Conservation (phyloP, 352 stramenopile species). For the Phytophthora uliginosa region DNA sequence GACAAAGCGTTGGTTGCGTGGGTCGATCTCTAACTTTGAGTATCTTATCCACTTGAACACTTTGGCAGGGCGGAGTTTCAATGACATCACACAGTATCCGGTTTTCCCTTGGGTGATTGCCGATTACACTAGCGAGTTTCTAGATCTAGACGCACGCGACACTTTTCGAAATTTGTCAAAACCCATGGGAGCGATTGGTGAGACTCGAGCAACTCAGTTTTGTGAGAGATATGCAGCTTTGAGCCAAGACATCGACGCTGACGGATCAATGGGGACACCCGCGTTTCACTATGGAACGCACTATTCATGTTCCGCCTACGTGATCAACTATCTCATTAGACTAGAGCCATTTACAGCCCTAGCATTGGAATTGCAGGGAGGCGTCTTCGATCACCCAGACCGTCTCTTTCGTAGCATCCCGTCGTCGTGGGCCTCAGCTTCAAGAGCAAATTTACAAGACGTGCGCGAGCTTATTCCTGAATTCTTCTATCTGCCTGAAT, state of each 20-base stretch:
- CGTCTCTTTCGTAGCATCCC: constrained; percentile 97
- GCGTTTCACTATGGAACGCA: constrained; percentile 98
- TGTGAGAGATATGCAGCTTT: constrained; percentile 84
- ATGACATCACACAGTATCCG: constrained; percentile 99
- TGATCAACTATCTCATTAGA: constrained; percentile 98
- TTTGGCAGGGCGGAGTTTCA: constrained; percentile 96
- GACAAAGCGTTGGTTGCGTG: constrained; percentile 80
- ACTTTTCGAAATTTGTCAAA: constrained; percentile 95
- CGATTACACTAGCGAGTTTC: constrained; percentile 88
- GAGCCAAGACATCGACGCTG: constrained; percentile 48
- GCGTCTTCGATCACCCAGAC: constrained; percentile 96
- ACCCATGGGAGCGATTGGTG: constrained; percentile 94
- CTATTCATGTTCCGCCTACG: constrained; percentile 97
- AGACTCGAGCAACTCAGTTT: constrained; percentile 88
- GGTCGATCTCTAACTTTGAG: constrained; percentile 93
- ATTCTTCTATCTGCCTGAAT: constrained; percentile 86
- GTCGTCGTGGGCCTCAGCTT: constrained; percentile 96
- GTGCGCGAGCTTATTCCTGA: constrained; percentile 86
- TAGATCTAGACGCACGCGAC: constrained; percentile 84
- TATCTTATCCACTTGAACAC: constrained; percentile 98
- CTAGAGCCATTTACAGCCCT: constrained; percentile 90
- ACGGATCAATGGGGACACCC: constrained; percentile 70
- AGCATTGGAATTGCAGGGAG: constrained; percentile 73
- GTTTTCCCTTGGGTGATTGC: constrained; percentile 97
- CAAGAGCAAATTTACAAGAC: constrained; percentile 92